Conservation (phyloP, 73 alveolate species). For the Tetrahymena thermophila region DNA sequence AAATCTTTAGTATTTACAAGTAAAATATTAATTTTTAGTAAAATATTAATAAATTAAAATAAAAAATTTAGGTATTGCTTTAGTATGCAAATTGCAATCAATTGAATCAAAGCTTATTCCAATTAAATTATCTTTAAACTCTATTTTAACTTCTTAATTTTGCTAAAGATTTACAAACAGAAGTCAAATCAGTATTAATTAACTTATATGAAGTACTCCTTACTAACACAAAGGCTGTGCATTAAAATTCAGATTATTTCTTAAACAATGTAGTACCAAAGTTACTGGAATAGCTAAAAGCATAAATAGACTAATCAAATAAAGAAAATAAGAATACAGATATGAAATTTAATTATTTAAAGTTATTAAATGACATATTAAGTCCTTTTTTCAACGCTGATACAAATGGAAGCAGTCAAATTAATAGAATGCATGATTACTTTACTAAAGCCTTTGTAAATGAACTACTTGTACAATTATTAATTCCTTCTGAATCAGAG, state of each 20-base stretch:
- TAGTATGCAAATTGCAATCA: background rate
- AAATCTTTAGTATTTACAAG: background rate
- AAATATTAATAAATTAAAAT: background rate
- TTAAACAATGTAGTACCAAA: constrained; percentile 36
- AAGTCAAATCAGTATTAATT: background rate
- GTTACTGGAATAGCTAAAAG: background rate
- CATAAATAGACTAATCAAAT: background rate
- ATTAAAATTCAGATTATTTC: constrained; percentile 16
- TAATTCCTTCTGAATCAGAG: background rate
- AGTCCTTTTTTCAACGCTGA: constrained; percentile 66
- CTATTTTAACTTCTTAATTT: background rate
- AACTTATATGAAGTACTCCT: background rate
- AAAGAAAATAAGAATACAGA: constrained; percentile 22
- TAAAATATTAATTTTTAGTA: background rate
- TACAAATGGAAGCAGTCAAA: background rate
- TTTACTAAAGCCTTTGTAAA: background rate
- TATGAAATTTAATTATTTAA: constrained; percentile 62
- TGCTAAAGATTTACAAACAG: constrained; percentile 4
- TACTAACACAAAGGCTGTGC: constrained; percentile 4
- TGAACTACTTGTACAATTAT: background rate
- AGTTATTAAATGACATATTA: constrained; percentile 69
- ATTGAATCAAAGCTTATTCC: background rate
- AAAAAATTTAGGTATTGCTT: background rate
- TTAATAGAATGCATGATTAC: background rate
- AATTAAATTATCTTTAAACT: background rate